Percentiles rank a stretch among this genome's conserved stretches.
phyloP scores from a whole-genome alignment of 495 filamentous ascomycete species.

The Podospora fimiseda region DNA sequence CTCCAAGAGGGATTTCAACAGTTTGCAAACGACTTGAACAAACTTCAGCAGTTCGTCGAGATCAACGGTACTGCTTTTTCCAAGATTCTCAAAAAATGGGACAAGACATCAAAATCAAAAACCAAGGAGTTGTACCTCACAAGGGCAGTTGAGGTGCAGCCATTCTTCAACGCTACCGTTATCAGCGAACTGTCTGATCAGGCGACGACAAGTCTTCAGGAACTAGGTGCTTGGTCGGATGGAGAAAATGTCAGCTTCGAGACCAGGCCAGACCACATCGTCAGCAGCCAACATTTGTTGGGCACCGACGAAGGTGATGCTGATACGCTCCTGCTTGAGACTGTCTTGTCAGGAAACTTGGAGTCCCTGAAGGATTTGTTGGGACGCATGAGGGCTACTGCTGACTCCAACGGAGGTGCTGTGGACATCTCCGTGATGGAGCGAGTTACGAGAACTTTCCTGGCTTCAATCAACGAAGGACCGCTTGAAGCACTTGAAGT shows the following conservation, averaged over 20 bases:
- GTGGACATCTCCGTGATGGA: constrained; percentile 49
- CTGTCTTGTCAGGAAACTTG: constrained; percentile 69
- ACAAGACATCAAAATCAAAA: constrained; percentile 98
- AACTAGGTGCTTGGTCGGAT: constrained; percentile 93
- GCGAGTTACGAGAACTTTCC: constrained; percentile 78
- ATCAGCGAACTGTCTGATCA: constrained; percentile 95
- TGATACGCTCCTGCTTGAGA: constrained; percentile 81
- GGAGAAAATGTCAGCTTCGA: constrained; percentile 85
- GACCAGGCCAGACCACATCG: constrained; percentile 54
- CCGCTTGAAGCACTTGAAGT: constrained; percentile 67
- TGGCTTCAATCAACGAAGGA: constrained; percentile 81
- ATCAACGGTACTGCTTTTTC: constrained; percentile 96
- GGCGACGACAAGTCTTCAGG: constrained; percentile 85
- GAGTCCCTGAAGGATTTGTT: constrained; percentile 47
- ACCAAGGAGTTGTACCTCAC: constrained; percentile 97
- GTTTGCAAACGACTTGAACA: constrained; percentile 92
- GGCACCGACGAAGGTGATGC: constrained; percentile 78
- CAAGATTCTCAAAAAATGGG: constrained; percentile 99
- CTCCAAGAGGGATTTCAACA: constrained; percentile 95
- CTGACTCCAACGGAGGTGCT: constrained; percentile 28
- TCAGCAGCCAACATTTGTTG: constrained; percentile 54
- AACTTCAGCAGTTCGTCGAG: constrained; percentile 96
- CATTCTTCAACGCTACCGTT: constrained; percentile 93
- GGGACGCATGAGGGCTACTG: constrained; percentile 40
- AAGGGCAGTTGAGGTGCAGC: constrained; percentile 92